These are phyloP conservation scores for Paramecium bursaria DNA, from an alignment of 73 alveolate genomes.

Conservation along the genomic window DNA sequence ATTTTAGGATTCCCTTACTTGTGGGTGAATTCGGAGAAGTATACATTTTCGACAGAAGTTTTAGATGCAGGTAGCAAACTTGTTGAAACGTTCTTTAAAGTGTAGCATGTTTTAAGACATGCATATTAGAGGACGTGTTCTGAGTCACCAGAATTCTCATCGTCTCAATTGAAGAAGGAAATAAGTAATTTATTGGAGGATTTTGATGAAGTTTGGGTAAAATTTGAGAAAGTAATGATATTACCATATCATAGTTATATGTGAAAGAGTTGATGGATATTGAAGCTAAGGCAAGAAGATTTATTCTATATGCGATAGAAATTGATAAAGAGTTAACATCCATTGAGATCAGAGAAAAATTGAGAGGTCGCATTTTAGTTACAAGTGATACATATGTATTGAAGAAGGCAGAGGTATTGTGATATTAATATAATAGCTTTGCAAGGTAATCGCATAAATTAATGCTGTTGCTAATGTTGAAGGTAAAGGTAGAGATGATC, in stretches of 20 bases:
- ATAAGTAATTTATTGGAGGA: constrained; percentile 65
- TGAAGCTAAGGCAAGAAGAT: constrained; percentile 94
- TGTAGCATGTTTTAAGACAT: constrained; percentile 79
- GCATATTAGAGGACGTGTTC: constrained; percentile 73
- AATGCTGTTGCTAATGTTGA: constrained; percentile 95
- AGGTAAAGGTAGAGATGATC: constrained; percentile 98
- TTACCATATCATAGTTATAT: constrained; percentile 83
- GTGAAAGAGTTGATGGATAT: constrained; percentile 94
- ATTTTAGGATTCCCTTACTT: constrained; percentile 85
- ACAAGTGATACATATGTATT: constrained; percentile 71
- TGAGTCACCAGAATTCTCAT: constrained; percentile 66
- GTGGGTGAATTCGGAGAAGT: constrained; percentile 96
- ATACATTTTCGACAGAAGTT: constrained; percentile 92
- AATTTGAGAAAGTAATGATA: constrained; percentile 72
- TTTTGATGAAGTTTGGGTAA: constrained; percentile 72
- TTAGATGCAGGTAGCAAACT: constrained; percentile 92
- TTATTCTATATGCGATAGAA: constrained; percentile 90
- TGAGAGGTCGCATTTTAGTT: constrained; percentile 84
- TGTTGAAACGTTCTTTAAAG: constrained; percentile 82
- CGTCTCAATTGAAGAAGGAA: constrained; percentile 74
- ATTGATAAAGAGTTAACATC: constrained; percentile 90
- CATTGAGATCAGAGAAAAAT: constrained; percentile 88
- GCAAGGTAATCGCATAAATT: constrained; percentile 85
- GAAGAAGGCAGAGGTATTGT: constrained; percentile 63
- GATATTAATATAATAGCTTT: constrained; percentile 79